These are phyloP conservation scores for Capsaspora owczarzaki DNA, from an alignment of 78 protist genomes.

Conservation along the genomic window DNA sequence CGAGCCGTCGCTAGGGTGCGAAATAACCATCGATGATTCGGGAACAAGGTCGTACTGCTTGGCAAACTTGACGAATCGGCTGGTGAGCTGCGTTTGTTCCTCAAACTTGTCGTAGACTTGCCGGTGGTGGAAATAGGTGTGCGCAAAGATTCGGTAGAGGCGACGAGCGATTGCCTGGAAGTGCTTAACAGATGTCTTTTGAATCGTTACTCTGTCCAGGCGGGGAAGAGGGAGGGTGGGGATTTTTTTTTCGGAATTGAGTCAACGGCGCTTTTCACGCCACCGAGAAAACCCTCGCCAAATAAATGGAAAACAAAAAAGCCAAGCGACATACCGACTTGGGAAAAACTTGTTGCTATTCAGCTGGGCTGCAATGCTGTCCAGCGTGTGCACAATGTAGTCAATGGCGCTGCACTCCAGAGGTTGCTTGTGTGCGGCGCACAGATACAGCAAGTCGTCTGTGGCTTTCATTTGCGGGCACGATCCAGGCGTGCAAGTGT, in stretches of 20 bases:
- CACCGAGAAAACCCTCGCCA: too few relatives aligned
- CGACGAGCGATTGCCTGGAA: slow-evolving; percentile 42
- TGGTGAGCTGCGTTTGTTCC: too few relatives aligned
- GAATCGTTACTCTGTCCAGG: slow-evolving; percentile 17
- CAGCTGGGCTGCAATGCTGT: slow-evolving; percentile 49
- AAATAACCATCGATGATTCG: too few relatives aligned
- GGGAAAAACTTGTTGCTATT: slow-evolving; percentile 49
- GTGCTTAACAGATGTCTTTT: slow-evolving; percentile 24
- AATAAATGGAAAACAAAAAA: neutral
- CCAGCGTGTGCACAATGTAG: slow-evolving; percentile 67
- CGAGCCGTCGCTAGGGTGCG: too few relatives aligned
- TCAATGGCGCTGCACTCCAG: slow-evolving; percentile 71
- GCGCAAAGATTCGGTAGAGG: slow-evolving; percentile 59
- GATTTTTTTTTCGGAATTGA: too few relatives aligned
- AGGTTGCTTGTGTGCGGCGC: slow-evolving; percentile 76
- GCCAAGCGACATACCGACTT: slow-evolving; percentile 13
- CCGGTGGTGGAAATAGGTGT: slow-evolving; percentile 52
- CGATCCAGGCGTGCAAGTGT: slow-evolving; percentile 46
- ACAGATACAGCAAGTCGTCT: slow-evolving; percentile 67
- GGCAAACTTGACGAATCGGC: neutral
- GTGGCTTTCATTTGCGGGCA: slow-evolving; percentile 77
- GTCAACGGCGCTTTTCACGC: too few relatives aligned
- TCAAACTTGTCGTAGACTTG: slow-evolving; percentile 48
- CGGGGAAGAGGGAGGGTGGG: too few relatives aligned
- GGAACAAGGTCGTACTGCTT: neutral